phyloP scores from a whole-genome alignment of 106 monocot genomes.

The Dendrobium chrysotoxum region DNA sequence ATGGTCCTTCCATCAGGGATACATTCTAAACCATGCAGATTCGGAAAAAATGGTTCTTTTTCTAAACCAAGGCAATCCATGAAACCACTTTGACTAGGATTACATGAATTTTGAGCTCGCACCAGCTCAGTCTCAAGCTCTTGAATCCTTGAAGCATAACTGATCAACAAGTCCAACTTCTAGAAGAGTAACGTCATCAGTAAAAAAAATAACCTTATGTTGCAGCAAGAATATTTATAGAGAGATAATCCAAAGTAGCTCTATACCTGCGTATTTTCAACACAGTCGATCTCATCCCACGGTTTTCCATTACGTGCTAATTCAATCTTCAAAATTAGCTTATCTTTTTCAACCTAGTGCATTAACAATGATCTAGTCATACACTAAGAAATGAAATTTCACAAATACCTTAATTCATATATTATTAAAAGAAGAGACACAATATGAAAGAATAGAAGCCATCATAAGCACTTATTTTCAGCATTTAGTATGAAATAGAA shows the following conservation, averaged over 20 bases:
- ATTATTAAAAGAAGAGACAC: not conserved
- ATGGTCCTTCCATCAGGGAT: constrained; percentile 22
- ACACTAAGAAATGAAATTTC: not conserved
- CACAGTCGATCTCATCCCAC: constrained; percentile 53
- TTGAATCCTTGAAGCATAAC: constrained; percentile 74
- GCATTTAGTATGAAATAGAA: not conserved
- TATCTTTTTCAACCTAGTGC: constrained; percentile 79
- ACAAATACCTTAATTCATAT: not conserved
- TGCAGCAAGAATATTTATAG: not conserved
- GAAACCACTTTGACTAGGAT: constrained; percentile 16
- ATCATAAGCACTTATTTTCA: not conserved
- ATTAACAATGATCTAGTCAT: not conserved
- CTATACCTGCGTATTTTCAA: constrained; percentile 39
- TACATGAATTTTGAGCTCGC: constrained; percentile 29
- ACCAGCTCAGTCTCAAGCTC: constrained; percentile 70
- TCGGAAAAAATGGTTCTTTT: constrained; percentile 27
- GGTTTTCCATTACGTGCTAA: constrained; percentile 49
- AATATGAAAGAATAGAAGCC: not conserved
- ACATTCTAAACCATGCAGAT: constrained; percentile 26
- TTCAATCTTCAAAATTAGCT: constrained; percentile 70
- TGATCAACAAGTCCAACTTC: constrained; percentile 61
- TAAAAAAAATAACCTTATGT: not conserved
- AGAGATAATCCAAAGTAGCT: not conserved
- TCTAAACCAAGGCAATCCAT: constrained; percentile 48
- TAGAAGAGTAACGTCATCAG: constrained; percentile 11